Evolutionary conservation across 129 eudicot species (phyloP), one percentile per base, ranked within the genome.

Genomic region (Escallonia rubra): DNA sequence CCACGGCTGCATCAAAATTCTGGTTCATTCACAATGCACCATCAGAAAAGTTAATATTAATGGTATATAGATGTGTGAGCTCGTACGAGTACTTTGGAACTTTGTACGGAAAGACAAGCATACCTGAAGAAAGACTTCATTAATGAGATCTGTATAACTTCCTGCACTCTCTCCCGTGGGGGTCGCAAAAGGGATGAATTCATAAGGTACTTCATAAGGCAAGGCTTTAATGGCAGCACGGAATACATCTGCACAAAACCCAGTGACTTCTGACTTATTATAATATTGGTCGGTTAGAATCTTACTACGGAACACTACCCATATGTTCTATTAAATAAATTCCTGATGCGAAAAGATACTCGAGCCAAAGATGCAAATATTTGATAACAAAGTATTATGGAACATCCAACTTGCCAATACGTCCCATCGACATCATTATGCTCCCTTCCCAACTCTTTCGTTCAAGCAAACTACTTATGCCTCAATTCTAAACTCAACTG

Each of bases 1-100:
- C 89, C 4, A 68, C 85, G 7, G 63, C 82, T 5, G 72, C 85
- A 65, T 79, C 85, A 70, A 14, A 83, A 4, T 79, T 83, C 84
- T 79, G 88, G 57, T 15, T 23, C 45, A 42, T 13, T 11, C 34
- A 42, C 4, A 69, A 8, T 23, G 34, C 34, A 23, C 6, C 7
- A 54, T 13, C 3, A 0, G 13, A 6, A 52, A 52, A 11, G 12
- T 7, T 9, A 11, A 9, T 52, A 54, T 54, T 54, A 50, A 50
- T 54, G 13, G 13, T 13, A 2, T 4, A 54, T 11, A 11, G 0
- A 54, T 23, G 34, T 23, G 34, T 23, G 34, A 23, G 34, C 34
- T 23, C 34, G 34, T 23, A 23, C 34, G 1, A 23, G 34, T 23
- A 23, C 34, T 23, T 23, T 23, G 14, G 14, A 54, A 54, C 13